Conservation (phyloP, 495 filamentous ascomycete species). For the Immersiella caudata region DNA sequence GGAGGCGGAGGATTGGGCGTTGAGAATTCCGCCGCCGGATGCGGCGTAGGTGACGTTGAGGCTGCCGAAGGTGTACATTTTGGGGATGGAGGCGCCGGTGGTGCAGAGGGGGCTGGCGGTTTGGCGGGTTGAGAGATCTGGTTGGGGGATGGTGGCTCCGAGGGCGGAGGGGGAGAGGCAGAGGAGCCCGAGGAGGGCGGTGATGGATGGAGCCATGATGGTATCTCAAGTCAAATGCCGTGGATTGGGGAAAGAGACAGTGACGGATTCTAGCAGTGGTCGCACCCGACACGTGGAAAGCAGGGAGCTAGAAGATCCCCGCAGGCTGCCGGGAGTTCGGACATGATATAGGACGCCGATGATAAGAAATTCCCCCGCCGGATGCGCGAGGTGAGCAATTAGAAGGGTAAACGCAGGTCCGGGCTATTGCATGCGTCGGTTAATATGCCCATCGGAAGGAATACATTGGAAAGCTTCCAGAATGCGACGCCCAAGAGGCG, state of each 20-base stretch:
- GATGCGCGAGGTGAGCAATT: neutral
- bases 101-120: constrained; percentile 3
- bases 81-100: constrained; percentile 10
- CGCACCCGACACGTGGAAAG: too few relatives aligned
- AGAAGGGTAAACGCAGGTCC: neutral
- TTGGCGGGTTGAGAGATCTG: neutral
- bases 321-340: too few relatives aligned
- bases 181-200: neutral
- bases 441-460: neutral
- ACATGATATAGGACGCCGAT: neutral
- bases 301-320: too few relatives aligned
- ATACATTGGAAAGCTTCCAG: too few relatives aligned
- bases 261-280: too few relatives aligned
- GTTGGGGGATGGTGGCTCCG: neutral
- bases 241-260: too few relatives aligned
- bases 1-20: neutral
- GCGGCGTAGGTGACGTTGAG: neutral
- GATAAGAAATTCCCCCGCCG: neutral
- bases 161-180: neutral
- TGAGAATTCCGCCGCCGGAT: neutral
- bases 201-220: neutral
- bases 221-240: too few relatives aligned
- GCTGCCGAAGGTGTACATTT: constrained; percentile 11
- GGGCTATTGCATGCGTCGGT: neutral
- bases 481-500: too few relatives aligned